phyloP scores from a whole-genome alignment of 768 basidiomycete species.

The Agrocybe pediades region DNA sequence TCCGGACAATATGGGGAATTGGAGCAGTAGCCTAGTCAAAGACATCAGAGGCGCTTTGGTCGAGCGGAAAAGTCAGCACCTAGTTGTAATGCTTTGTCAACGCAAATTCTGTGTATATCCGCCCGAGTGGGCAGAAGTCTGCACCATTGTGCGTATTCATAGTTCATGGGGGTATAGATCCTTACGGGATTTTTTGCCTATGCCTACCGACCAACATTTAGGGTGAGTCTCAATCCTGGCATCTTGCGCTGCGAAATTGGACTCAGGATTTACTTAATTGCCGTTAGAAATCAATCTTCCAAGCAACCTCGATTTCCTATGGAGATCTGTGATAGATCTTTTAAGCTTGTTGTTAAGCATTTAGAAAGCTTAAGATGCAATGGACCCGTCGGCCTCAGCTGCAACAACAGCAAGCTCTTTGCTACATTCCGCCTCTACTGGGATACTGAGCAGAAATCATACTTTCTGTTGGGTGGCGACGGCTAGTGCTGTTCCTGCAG shows the following conservation, averaged over 20 bases:
- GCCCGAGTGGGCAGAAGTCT: constrained; percentile 31
- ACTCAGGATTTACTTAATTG: no score
- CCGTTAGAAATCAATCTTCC: constrained; percentile 1
- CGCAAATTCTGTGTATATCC: constrained; percentile 37
- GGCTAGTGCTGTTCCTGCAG: no score
- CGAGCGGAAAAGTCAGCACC: no score
- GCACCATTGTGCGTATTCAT: constrained; percentile 23
- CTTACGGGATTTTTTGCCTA: constrained; percentile 14
- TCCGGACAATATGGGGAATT: no score
- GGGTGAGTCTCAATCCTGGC: not conserved
- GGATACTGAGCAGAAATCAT: constrained; percentile 15
- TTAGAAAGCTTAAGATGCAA: constrained; percentile 14
- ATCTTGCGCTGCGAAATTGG: no score
- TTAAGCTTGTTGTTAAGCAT: constrained; percentile 17
- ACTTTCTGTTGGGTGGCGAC: constrained; percentile 25
- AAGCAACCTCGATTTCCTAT: constrained; percentile 24
- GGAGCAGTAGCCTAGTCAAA: no score
- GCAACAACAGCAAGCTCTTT: constrained; percentile 39
- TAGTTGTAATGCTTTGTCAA: constrained; percentile 28
- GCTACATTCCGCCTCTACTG: constrained; percentile 23
- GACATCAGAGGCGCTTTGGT: no score
- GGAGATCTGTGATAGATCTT: constrained; percentile 18
- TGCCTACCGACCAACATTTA: not conserved
- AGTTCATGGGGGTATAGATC: constrained; percentile 28
- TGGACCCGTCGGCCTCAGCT: constrained; percentile 28